These are phyloP conservation scores for Astrocystis sublimbata DNA, from an alignment of 495 filamentous ascomycete species.

Conservation along the genomic window DNA sequence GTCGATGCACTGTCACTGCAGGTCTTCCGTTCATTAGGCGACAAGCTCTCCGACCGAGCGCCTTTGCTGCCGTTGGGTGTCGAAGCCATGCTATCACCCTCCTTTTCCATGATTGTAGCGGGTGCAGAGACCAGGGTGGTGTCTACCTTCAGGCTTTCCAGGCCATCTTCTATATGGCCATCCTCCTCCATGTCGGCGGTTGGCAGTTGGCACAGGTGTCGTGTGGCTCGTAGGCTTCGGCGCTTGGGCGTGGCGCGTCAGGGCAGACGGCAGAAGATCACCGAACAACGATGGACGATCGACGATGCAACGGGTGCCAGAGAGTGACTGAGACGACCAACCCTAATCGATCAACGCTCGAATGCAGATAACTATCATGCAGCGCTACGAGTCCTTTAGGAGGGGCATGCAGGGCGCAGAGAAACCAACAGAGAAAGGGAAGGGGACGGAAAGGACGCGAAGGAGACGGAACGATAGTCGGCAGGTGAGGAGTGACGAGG, in stretches of 20 bases:
- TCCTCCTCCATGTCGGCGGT: slow-evolving; percentile 44
- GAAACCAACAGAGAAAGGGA: not conserved
- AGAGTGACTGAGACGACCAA: not conserved
- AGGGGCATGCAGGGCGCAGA: slow-evolving; percentile 14
- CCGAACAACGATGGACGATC: slow-evolving; percentile 4
- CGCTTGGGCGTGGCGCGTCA: not conserved
- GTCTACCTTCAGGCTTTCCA: slow-evolving; percentile 34
- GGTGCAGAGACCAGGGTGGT: slow-evolving; percentile 30
- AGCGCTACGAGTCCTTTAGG: slow-evolving; percentile 13
- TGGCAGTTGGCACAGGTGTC: slow-evolving; percentile 13
- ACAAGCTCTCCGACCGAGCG: slow-evolving; percentile 42
- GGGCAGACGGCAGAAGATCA: not conserved
- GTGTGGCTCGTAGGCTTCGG: slow-evolving; percentile 11
- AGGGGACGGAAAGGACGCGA: not conserved
- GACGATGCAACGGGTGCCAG: not conserved
- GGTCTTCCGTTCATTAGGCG: slow-evolving; percentile 46
- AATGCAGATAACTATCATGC: slow-evolving; percentile 7
- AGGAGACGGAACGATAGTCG: not conserved
- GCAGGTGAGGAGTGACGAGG: too few relatives aligned
- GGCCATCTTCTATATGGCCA: slow-evolving; percentile 35
- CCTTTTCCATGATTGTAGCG: slow-evolving; percentile 38
- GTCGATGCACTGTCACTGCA: slow-evolving; percentile 43
- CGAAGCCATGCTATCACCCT: slow-evolving; percentile 34
- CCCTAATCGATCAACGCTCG: slow-evolving; percentile 12
- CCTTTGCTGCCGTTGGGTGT: slow-evolving; percentile 45